Evolutionary conservation across 2,329 filamentous ascomycete genomes (phyloP).

Genomic region (Penicillium occitanis): DNA sequence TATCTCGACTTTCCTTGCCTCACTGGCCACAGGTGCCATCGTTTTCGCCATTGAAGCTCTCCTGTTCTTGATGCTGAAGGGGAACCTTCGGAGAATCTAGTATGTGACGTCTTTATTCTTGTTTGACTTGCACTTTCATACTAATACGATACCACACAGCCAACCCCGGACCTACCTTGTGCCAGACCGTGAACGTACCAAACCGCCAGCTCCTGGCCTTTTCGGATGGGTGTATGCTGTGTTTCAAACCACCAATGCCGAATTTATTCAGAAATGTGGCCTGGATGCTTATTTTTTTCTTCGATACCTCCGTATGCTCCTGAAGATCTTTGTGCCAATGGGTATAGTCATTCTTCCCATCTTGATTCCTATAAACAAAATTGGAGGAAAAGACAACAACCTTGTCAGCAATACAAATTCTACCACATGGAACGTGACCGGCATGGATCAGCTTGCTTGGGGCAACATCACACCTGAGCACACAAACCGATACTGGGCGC

Average conservation of each 20-base stretch:
- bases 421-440: constrained; percentile 55
- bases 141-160: constrained; percentile 42
- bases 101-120: constrained; percentile 46
- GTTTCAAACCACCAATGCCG: constrained; percentile 71
- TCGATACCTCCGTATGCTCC: constrained; percentile 78
- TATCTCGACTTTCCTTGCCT: constrained; percentile 61
- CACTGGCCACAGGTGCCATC: constrained; percentile 61
- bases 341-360: constrained; percentile 77
- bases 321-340: constrained; percentile 89
- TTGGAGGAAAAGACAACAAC: constrained; percentile 66
- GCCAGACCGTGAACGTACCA: constrained; percentile 77
- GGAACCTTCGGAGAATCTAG: constrained; percentile 81
- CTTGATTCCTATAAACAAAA: constrained; percentile 78
- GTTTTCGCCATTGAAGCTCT: constrained; percentile 64
- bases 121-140: constrained; percentile 15
- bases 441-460: constrained; percentile 82
- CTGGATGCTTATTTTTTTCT: constrained; percentile 97
- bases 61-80: constrained; percentile 73
- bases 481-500: constrained; percentile 74
- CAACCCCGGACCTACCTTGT: constrained; percentile 85
- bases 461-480: constrained; percentile 72
- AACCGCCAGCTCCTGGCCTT: constrained; percentile 64
- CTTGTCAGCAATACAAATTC: constrained; percentile 43
- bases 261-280: constrained; percentile 92
- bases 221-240: constrained; percentile 55